Conservation (phyloP, 2,329 filamentous ascomycete genomes). For the Pseudopithomyces maydicus region DNA sequence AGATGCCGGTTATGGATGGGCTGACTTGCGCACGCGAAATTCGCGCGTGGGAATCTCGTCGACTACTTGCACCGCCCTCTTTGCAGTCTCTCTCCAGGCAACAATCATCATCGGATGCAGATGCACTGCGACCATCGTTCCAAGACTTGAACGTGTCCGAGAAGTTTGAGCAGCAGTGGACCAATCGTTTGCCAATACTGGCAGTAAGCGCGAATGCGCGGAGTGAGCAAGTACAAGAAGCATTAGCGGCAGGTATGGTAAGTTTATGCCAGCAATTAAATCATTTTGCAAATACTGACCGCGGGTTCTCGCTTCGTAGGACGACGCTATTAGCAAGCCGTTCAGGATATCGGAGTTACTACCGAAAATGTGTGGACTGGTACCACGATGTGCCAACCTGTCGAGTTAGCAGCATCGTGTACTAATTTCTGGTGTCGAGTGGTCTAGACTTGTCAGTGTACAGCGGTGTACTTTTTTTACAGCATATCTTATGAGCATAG, state of each 20-base stretch:
- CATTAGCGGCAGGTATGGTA: slow-evolving; percentile 40
- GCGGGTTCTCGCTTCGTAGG: background rate
- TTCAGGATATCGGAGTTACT: slow-evolving; percentile 14
- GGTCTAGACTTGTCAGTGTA: too few species aligned
- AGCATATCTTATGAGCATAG: too few species aligned
- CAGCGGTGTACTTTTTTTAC: too few species aligned
- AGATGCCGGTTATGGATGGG: slow-evolving; percentile 44
- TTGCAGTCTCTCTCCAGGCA: background rate
- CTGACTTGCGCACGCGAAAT: slow-evolving; percentile 35
- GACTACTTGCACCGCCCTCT: slow-evolving; percentile 17
- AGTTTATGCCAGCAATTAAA: background rate
- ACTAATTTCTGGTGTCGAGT: background rate
- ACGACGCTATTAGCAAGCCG: slow-evolving; percentile 4
- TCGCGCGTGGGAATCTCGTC: slow-evolving; percentile 31
- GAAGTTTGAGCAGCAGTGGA: background rate
- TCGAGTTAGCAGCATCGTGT: background rate
- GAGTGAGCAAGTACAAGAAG: slow-evolving; percentile 36
- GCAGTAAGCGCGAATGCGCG: slow-evolving; percentile 44
- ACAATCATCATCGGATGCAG: slow-evolving; percentile 2
- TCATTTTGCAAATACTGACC: background rate
- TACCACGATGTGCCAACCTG: slow-evolving; percentile 2
- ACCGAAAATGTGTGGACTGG: slow-evolving; percentile 10
- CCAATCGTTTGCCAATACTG: slow-evolving; percentile 30
- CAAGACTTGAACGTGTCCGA: background rate
- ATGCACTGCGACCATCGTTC: background rate